A percentile compares a stretch with the other conserved stretches of the same genome.
Conservation (phyloP, 2,329 filamentous ascomycete species). For the Trichoderma hamatum region DNA sequence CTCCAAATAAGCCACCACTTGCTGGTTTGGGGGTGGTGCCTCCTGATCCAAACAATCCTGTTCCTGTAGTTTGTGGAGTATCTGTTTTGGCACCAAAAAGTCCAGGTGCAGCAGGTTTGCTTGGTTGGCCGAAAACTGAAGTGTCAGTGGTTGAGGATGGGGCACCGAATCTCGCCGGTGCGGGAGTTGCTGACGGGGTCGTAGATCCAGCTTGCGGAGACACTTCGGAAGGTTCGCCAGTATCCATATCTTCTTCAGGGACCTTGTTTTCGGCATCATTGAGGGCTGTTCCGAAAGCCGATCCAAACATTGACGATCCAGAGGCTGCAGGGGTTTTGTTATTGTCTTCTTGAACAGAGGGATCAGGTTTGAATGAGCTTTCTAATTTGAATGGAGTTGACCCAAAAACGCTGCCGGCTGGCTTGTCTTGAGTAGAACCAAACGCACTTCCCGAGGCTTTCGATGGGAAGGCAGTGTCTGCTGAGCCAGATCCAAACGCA, state of each 20-base stretch:
- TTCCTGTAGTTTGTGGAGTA: conserved; percentile 32
- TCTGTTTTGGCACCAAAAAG: conserved; percentile 37
- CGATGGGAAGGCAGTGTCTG: conserved; percentile 53
- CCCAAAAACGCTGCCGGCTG: conserved; percentile 45
- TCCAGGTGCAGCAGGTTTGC: conserved; percentile 34
- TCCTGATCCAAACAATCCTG: conserved; percentile 33
- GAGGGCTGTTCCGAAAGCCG: conserved; percentile 62
- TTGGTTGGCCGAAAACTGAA: conserved; percentile 41
- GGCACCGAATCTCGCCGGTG: conserved; percentile 51
- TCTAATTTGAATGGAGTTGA: conserved; percentile 67
- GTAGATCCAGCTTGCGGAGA: conserved; percentile 45
- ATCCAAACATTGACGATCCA: conserved; percentile 61
- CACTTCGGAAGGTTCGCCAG: conserved; percentile 41
- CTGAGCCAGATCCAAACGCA: conserved; percentile 38
- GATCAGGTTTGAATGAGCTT: conserved; percentile 68
- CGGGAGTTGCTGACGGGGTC: conserved; percentile 57
- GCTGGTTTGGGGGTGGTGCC: conserved; percentile 31
- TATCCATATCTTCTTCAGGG: conserved; percentile 56
- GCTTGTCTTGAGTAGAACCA: conserved; percentile 62
- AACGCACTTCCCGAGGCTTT: conserved; percentile 34
- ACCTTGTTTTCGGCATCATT: conserved; percentile 49
- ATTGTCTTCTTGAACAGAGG: conserved; percentile 61
- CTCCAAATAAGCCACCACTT: conserved; percentile 34
- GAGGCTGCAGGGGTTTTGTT: conserved; percentile 49
- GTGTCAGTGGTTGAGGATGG: conserved; percentile 38